These are phyloP conservation scores for Cylindrodendrum hubeiense DNA, from an alignment of 2,329 filamentous ascomycete species.

Conservation along the genomic window DNA sequence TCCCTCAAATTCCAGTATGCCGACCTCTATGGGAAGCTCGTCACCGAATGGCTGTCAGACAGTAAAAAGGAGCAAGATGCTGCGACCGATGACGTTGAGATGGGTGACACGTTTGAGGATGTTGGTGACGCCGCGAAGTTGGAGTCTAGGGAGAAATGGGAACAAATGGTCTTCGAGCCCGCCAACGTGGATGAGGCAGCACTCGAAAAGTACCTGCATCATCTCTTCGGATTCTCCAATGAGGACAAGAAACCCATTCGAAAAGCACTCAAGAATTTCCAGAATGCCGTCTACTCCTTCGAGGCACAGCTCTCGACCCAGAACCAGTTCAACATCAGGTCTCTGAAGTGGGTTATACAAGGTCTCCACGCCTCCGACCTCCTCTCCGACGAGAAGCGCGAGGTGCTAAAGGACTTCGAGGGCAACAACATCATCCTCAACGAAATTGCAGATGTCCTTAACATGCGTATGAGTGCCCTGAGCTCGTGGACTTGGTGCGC, in stretches of 20 bases:
- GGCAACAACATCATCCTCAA: conserved; percentile 55
- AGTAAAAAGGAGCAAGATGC: conserved; percentile 35
- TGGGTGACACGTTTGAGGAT: conserved; percentile 55
- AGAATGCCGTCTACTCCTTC: conserved; percentile 45
- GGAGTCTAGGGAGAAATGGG: conserved; percentile 55
- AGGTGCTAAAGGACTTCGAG: conserved; percentile 58
- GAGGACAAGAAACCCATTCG: conserved; percentile 40
- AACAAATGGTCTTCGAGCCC: conserved; percentile 57
- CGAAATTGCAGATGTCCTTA: conserved; percentile 65
- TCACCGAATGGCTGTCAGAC: conserved; percentile 60
- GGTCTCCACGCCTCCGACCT: conserved; percentile 59
- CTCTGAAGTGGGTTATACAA: conserved; percentile 55
- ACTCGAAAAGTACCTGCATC: conserved; percentile 55
- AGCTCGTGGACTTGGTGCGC: conserved; percentile 60
- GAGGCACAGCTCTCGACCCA: conserved; percentile 46
- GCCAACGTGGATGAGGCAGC: conserved; percentile 51
- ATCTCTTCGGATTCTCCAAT: conserved; percentile 53
- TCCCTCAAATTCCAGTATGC: conserved; percentile 59
- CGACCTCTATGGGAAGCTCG: conserved; percentile 58
- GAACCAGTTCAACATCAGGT: conserved; percentile 50
- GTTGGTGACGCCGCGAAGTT: conserved; percentile 56
- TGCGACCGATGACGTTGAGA: conserved; percentile 38
- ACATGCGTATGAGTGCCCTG: conserved; percentile 61
- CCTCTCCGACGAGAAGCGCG: conserved; percentile 56
- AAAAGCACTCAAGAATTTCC: conserved; percentile 44